A percentile compares a stretch with the other conserved stretches of the same genome.
phyloP scores from a whole-genome alignment of 2,329 filamentous ascomycete genomes.

The Zarea fungicola region DNA sequence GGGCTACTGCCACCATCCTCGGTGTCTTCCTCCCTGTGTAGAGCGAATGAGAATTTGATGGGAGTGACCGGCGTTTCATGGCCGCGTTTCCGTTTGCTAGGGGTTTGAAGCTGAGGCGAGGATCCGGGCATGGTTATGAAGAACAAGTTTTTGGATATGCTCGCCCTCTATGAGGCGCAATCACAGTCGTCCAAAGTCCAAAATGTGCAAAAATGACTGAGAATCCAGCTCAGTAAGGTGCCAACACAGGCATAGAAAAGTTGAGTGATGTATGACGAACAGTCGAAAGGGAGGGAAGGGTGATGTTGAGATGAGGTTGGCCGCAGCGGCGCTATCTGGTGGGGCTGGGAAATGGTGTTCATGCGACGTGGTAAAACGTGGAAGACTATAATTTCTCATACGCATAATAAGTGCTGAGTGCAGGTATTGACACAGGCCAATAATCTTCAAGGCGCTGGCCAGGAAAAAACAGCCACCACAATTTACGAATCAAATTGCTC shows the following conservation, averaged over 20 bases:
- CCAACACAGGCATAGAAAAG: too few relatives aligned
- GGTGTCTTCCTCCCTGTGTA: constrained; percentile 22
- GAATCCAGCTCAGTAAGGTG: too few relatives aligned
- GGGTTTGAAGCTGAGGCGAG: constrained; percentile 19
- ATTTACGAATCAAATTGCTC: neutral
- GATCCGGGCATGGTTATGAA: constrained; percentile 6
- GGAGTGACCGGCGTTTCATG: constrained; percentile 30
- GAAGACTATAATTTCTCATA: too few relatives aligned
- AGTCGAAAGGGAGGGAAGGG: neutral
- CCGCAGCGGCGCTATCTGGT: constrained; percentile 3
- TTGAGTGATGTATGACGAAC: too few relatives aligned
- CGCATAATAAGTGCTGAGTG: neutral
- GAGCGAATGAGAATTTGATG: constrained; percentile 44
- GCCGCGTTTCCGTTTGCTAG: constrained; percentile 44
- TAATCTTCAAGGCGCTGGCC: neutral
- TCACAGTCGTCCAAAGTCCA: neutral
- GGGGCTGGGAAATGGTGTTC: constrained; percentile 4
- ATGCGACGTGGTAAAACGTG: neutral
- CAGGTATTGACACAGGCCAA: neutral
- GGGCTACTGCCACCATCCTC: constrained; percentile 49
- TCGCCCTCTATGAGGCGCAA: neutral
- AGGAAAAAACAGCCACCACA: neutral
- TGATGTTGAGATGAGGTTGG: constrained; percentile 5
- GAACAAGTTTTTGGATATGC: neutral
- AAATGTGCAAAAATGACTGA: neutral